These are phyloP conservation scores for Claviceps capensis DNA, from an alignment of 2,329 filamentous ascomycete genomes.

Conservation along the genomic window DNA sequence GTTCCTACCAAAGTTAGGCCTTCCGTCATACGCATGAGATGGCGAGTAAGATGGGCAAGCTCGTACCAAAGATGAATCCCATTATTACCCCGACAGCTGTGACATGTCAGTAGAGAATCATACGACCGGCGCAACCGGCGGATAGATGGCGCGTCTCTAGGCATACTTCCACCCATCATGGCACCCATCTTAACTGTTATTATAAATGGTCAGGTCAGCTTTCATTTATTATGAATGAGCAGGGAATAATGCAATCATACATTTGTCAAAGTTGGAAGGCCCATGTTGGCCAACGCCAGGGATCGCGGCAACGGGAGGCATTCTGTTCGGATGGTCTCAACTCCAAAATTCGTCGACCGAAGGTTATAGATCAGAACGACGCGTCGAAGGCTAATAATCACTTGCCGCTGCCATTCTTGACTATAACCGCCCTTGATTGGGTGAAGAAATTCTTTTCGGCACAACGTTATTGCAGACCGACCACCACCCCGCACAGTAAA, in stretches of 20 bases:
- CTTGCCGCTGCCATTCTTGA: not conserved
- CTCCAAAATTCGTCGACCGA: not conserved
- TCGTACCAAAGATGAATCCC: constrained; percentile 88
- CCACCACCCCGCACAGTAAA: constrained; percentile 16
- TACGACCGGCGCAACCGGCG: not conserved
- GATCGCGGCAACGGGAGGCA: constrained; percentile 29
- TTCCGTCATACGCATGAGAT: not conserved
- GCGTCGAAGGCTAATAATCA: not conserved
- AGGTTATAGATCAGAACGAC: not conserved
- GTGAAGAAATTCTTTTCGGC: constrained; percentile 9
- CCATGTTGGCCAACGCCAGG: constrained; percentile 28
- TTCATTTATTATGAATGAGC: not conserved
- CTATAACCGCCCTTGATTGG: constrained; percentile 13
- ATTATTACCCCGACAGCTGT: constrained; percentile 89
- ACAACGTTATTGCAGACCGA: constrained; percentile 13
- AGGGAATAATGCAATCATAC: constrained; percentile 19
- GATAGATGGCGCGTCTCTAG: not conserved
- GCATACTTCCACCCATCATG: constrained; percentile 96
- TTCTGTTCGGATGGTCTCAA: constrained; percentile 4
- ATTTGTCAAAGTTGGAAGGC: constrained; percentile 41
- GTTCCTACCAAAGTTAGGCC: constrained; percentile 44
- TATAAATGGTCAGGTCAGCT: constrained; percentile 8
- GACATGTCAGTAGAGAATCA: constrained; percentile 17
- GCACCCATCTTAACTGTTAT: constrained; percentile 78
- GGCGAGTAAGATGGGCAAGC: not conserved